These are phyloP conservation scores for Pterocarpus santalinus DNA, from an alignment of 306 rosid species.

Conservation along the genomic window DNA sequence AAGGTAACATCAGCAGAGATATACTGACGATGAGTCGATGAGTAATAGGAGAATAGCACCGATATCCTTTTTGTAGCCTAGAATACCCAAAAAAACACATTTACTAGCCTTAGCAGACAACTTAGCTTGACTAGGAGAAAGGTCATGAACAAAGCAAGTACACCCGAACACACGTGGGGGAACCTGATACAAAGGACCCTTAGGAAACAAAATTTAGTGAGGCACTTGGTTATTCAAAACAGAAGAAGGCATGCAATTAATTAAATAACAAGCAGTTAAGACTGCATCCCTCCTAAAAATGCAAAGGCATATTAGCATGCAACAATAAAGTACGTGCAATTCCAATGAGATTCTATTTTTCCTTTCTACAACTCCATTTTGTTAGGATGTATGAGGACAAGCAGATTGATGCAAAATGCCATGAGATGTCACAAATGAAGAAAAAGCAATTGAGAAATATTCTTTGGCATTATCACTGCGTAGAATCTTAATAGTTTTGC, in stretches of 20 bases:
- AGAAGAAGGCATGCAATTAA: not conserved
- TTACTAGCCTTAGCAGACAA: not conserved
- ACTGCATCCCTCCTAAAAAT: not conserved
- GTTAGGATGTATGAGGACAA: too few relatives aligned
- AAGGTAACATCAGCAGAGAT: not conserved
- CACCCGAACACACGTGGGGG: not conserved
- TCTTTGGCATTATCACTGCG: too few relatives aligned
- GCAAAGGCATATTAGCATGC: not conserved
- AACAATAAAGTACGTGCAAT: not conserved
- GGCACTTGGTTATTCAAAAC: not conserved
- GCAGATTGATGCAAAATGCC: too few relatives aligned
- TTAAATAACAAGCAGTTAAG: too few relatives aligned
- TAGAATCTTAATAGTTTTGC: too few relatives aligned
- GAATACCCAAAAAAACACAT: not conserved
- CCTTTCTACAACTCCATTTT: too few relatives aligned
- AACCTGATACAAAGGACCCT: not conserved
- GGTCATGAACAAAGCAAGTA: not conserved
- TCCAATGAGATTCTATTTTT: too few relatives aligned
- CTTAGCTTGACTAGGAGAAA: not conserved
- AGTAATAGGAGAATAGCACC: too few relatives aligned
- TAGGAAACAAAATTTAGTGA: not conserved
- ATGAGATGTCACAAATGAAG: too few relatives aligned
- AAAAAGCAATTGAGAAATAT: too few relatives aligned
- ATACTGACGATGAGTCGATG: too few relatives aligned
- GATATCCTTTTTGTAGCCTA: too few relatives aligned